Percentiles rank a stretch among this genome's conserved stretches.
Evolutionary conservation across 305 asterid genomes (phyloP).

Genomic region (Rubia balearica): DNA sequence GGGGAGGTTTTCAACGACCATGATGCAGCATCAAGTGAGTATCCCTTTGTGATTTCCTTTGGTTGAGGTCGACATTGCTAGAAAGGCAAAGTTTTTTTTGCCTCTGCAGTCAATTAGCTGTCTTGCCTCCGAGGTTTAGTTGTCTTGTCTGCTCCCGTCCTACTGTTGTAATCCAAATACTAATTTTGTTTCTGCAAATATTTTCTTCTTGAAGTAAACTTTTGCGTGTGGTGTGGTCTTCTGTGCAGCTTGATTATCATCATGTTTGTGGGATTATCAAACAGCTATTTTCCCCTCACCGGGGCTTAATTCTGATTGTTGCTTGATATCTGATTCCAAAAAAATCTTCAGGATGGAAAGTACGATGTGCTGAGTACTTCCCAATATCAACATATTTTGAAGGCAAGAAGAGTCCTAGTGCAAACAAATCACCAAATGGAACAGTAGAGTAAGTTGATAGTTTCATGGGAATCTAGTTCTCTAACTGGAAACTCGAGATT

Average conservation of each 20-base stretch:
- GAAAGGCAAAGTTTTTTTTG: neutral
- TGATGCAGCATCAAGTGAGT: constrained; percentile 75
- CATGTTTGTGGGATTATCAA: neutral
- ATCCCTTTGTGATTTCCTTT: neutral
- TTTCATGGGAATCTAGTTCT: constrained; percentile 43
- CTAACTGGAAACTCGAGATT: constrained; percentile 24
- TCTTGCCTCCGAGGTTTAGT: neutral
- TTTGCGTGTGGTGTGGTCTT: neutral
- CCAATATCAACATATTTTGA: constrained; percentile 71
- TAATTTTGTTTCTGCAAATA: neutral
- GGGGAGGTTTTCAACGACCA: constrained; percentile 43
- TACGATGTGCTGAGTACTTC: constrained; percentile 66
- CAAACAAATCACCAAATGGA: constrained; percentile 49
- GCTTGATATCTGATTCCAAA: neutral
- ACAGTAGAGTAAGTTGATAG: constrained; percentile 44
- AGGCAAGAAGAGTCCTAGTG: constrained; percentile 67
- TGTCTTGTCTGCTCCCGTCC: neutral
- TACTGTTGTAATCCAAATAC: neutral
- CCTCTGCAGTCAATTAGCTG: neutral
- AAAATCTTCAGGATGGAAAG: constrained; percentile 70
- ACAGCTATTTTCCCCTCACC: neutral
- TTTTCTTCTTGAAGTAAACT: neutral
- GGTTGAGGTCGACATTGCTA: neutral
- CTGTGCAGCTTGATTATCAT: neutral
- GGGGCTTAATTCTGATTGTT: neutral